These are phyloP conservation scores for Rhododendron williamsianum DNA, from an alignment of 148 eudicot species.

Conservation along the genomic window DNA sequence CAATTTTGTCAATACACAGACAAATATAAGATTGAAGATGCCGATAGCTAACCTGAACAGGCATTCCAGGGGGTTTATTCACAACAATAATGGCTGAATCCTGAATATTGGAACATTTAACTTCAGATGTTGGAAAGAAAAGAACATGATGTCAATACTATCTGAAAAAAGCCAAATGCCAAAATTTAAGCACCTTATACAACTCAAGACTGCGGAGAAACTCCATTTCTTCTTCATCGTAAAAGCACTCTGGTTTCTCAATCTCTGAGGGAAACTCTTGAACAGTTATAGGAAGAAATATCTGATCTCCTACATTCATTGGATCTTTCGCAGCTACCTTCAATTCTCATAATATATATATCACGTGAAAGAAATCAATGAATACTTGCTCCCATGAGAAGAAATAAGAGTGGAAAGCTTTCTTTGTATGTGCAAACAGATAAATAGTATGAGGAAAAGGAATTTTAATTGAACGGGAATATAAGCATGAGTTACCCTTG, in stretches of 20 bases:
- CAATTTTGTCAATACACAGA: not conserved
- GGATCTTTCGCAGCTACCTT: slow-evolving; percentile 82
- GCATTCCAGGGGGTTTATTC: slow-evolving; percentile 90
- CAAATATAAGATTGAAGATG: not conserved
- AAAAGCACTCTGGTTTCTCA: slow-evolving; percentile 27
- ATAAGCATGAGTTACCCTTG: slow-evolving; percentile 50
- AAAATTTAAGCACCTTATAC: slow-evolving; percentile 57
- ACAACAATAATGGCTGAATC: slow-evolving; percentile 83
- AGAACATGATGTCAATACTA: not conserved
- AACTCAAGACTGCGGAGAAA: slow-evolving; percentile 62
- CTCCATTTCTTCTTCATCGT: slow-evolving; percentile 54
- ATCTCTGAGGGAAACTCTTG: slow-evolving; percentile 27
- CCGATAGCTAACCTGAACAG: slow-evolving; percentile 69
- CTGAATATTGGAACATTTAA: slow-evolving; percentile 27
- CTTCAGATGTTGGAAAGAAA: not conserved
- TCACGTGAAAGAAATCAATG: not conserved
- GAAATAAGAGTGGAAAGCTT: not conserved
- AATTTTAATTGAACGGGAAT: not conserved
- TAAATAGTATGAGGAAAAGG: not conserved
- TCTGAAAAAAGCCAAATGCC: not conserved
- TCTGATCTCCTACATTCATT: slow-evolving; percentile 62
- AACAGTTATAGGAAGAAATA: slow-evolving; percentile 70
- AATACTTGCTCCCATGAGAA: not conserved
- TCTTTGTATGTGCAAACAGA: not conserved
- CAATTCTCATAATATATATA: slow-evolving; percentile 9